These are phyloP conservation scores for Fraxinus latifolia DNA, from an alignment of 305 asterid species.

Conservation along the genomic window DNA sequence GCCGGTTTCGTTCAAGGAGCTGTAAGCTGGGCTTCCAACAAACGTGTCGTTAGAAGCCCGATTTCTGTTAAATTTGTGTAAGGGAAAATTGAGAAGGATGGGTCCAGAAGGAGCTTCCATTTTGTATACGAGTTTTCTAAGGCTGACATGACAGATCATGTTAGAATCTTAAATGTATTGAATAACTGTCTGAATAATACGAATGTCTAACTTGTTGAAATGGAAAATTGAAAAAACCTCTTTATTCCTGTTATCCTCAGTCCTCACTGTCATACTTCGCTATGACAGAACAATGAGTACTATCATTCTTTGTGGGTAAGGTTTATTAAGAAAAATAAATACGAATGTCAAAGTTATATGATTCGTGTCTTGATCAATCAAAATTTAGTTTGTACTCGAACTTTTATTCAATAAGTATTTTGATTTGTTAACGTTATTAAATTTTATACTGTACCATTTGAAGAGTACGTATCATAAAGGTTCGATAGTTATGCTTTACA, in stretches of 20 bases:
- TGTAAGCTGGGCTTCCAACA: not conserved
- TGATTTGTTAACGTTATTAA: not conserved
- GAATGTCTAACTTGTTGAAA: not conserved
- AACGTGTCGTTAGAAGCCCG: not conserved
- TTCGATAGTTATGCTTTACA: not conserved
- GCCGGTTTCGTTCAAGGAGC: not conserved
- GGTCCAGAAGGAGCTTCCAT: not conserved
- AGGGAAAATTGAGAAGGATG: not conserved
- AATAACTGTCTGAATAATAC: not conserved
- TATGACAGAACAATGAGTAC: not conserved
- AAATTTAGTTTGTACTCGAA: not conserved
- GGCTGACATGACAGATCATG: not conserved
- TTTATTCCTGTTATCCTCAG: not conserved
- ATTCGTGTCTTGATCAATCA: not conserved
- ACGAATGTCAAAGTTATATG: not conserved
- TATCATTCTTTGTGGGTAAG: not conserved
- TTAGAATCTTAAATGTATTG: not conserved
- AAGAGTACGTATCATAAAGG: not conserved
- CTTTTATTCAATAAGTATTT: not conserved
- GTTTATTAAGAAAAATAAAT: not conserved
- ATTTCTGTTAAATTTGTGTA: not conserved
- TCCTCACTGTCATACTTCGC: not conserved
- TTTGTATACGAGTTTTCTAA: not conserved
- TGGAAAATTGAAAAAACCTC: not conserved
- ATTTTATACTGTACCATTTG: not conserved